phyloP scores from a whole-genome alignment of 345 rosid genomes.

The Aquilaria malaccensis region DNA sequence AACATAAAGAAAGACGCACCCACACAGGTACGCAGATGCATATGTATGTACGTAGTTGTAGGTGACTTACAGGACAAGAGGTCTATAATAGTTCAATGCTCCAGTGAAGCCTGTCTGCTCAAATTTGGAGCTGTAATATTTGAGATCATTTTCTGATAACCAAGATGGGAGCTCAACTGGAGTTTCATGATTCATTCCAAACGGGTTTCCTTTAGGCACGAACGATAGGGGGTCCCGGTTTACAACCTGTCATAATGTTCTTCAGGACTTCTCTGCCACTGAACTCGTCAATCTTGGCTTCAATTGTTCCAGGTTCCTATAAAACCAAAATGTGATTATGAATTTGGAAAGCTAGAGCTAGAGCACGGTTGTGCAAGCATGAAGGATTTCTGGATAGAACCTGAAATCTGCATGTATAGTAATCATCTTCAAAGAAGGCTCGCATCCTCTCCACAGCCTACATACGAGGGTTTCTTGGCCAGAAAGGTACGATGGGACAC shows the following conservation, averaged over 20 bases:
- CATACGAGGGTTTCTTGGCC: slow-evolving; percentile 50
- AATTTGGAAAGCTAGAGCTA: background rate
- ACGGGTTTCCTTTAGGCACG: slow-evolving; percentile 40
- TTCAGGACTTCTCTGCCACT: slow-evolving; percentile 33
- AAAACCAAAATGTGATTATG: background rate
- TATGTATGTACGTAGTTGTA: background rate
- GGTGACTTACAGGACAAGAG: slow-evolving; percentile 52
- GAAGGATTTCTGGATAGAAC: slow-evolving; percentile 16
- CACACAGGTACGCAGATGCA: background rate
- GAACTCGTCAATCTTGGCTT: slow-evolving; percentile 35
- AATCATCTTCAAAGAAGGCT: slow-evolving; percentile 64
- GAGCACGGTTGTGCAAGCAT: background rate
- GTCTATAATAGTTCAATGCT: slow-evolving; percentile 71
- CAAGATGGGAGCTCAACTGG: slow-evolving; percentile 44
- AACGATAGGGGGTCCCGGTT: slow-evolving; percentile 35
- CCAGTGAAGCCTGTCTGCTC: slow-evolving; percentile 61
- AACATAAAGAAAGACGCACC: background rate
- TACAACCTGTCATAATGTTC: slow-evolving; percentile 30
- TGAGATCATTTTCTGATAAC: slow-evolving; percentile 58
- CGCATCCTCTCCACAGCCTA: slow-evolving; percentile 49
- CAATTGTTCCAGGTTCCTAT: slow-evolving; percentile 56
- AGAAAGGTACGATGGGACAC: slow-evolving; percentile 58
- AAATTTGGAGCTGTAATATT: slow-evolving; percentile 36
- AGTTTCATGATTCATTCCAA: slow-evolving; percentile 15
- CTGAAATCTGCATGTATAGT: slow-evolving; percentile 87